phyloP scores from a whole-genome alignment of 192 early-diverging fungal genomes.

The Tieghemiomyces parasiticus region DNA sequence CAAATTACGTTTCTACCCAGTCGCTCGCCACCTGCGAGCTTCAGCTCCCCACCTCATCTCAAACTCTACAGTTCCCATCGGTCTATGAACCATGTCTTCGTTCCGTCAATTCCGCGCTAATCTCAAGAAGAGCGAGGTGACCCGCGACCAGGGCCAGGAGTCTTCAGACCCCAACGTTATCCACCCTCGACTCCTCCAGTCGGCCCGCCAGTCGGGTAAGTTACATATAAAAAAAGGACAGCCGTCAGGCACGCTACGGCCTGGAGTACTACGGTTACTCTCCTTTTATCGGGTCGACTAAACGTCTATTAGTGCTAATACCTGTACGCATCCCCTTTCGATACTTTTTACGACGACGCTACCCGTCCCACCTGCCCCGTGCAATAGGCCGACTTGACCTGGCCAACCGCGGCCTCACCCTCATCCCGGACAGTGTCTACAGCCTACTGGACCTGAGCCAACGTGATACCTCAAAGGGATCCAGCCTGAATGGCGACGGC shows the following conservation, averaged over 20 bases:
- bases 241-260: background rate
- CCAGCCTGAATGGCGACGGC: background rate
- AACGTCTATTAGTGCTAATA: background rate
- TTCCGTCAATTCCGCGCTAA: background rate
- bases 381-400: background rate
- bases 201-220: slow-evolving; percentile 7
- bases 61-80: too few relatives aligned
- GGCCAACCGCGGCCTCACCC: slow-evolving; percentile 5
- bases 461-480: background rate
- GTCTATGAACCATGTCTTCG: background rate
- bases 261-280: background rate
- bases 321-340: too few relatives aligned
- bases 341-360: background rate
- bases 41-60: too few relatives aligned
- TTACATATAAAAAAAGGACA: background rate
- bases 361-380: background rate
- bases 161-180: background rate
- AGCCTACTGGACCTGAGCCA: background rate
- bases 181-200: background rate
- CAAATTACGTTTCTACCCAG: too few relatives aligned
- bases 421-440: slow-evolving; percentile 2
- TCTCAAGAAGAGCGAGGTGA: background rate
- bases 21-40: too few relatives aligned
- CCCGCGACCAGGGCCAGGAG: background rate
- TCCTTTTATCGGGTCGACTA: background rate